A percentile compares a stretch with the other conserved stretches of the same genome.
phyloP scores from a whole-genome alignment of 2,329 filamentous ascomycete species.

The Neopestalotiopsis rosae region DNA sequence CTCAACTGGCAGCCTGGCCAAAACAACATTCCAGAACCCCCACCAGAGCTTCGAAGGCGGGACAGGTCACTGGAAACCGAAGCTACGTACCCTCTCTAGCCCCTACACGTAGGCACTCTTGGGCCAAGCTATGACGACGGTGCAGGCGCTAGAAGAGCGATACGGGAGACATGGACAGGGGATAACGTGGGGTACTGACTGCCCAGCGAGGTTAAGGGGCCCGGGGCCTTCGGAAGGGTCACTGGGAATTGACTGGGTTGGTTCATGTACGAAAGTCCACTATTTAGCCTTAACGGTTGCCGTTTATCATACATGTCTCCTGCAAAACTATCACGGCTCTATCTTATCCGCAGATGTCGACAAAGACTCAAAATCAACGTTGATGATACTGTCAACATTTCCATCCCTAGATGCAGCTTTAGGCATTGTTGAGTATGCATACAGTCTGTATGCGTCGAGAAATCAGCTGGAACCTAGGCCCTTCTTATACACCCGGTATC shows the following conservation, averaged over 20 bases:
- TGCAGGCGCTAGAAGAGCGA: background rate
- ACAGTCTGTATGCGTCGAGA: no score
- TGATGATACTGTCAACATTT: no score
- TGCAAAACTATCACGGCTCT: background rate
- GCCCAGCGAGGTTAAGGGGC: background rate
- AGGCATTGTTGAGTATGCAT: no score
- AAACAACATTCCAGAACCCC: background rate
- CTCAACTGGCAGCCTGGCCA: background rate
- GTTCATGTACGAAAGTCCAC: background rate
- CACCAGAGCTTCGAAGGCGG: background rate
- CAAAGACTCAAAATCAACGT: no score
- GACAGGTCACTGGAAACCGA: background rate
- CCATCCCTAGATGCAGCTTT: no score
- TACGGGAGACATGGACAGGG: background rate
- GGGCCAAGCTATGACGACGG: slow-evolving; percentile 4
- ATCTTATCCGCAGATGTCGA: background rate
- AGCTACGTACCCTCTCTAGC: background rate
- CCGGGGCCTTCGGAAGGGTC: background rate
- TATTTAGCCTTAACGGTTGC: background rate
- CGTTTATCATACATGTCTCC: background rate
- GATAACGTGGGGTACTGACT: background rate
- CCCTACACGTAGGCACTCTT: background rate
- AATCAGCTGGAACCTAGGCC: no score
- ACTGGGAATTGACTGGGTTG: background rate
- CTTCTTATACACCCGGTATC: no score